These are phyloP conservation scores for Silene noctiflora DNA, from an alignment of 179 eudicot species.

Conservation along the genomic window DNA sequence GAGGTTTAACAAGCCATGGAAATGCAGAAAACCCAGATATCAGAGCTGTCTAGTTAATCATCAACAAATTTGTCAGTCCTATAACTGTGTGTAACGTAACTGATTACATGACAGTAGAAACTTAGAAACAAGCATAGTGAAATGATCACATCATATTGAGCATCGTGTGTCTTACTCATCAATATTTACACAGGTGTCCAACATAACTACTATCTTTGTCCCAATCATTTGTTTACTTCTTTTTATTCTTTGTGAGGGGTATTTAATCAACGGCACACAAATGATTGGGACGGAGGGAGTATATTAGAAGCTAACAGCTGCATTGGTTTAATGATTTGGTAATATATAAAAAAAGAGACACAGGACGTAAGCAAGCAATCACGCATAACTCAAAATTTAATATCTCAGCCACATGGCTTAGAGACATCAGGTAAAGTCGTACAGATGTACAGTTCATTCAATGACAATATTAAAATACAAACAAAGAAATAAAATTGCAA, in stretches of 20 bases:
- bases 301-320: not conserved
- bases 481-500: not conserved
- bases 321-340: not conserved
- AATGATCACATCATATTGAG: constrained; percentile 2
- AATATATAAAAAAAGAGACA: not conserved
- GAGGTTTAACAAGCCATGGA: constrained; percentile 98
- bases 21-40: constrained; percentile 89
- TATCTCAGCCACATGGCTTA: not conserved
- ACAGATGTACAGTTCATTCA: not conserved
- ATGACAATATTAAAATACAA: constrained; percentile 2
- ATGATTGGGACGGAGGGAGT: not conserved
- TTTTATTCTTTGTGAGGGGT: no score
- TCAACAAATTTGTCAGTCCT: constrained; percentile 39
- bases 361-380: not conserved
- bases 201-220: not conserved
- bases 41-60: constrained; percentile 89
- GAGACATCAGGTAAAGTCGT: not conserved
- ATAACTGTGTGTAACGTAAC: constrained; percentile 8
- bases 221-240: no score
- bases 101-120: constrained; percentile 2
- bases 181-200: not conserved
- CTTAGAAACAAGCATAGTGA: constrained; percentile 4
- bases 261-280: no score
- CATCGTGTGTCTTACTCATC: constrained; percentile 2
- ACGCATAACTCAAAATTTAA: not conserved